A percentile compares a stretch with the other conserved stretches of the same genome.
Conservation (phyloP, 495 filamentous ascomycete genomes). For the Talaromyces borbonicus region DNA sequence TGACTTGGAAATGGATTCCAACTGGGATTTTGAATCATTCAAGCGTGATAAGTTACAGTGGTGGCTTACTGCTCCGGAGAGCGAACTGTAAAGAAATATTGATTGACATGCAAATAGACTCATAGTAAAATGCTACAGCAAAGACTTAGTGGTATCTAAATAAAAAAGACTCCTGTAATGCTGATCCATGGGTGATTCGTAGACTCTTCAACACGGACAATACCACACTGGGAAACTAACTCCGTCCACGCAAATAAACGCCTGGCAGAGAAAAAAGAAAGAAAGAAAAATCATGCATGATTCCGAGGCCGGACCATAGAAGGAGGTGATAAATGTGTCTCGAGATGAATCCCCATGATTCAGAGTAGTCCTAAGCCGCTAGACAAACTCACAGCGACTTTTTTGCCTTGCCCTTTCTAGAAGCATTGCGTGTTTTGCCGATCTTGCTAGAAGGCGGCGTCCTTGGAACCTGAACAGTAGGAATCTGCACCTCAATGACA, state of each 20-base stretch:
- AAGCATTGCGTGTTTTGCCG: background rate
- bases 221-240: too few species aligned
- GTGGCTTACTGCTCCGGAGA: conserved; percentile 35
- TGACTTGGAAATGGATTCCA: conserved; percentile 47
- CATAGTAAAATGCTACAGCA: conserved; percentile 3
- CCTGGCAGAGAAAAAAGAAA: background rate
- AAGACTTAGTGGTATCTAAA: conserved; percentile 17
- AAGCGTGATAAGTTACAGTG: conserved; percentile 54
- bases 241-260: background rate
- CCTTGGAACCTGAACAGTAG: conserved; percentile 7
- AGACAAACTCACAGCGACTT: background rate
- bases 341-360: background rate
- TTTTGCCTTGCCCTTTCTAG: conserved; percentile 1
- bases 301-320: too few species aligned
- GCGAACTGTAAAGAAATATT: conserved; percentile 31
- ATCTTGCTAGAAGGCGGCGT: conserved; percentile 12
- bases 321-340: background rate
- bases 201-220: too few species aligned
- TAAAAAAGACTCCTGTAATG: conserved; percentile 5
- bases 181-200: too few species aligned
- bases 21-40: conserved; percentile 81
- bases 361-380: background rate
- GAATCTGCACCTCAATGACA: conserved; percentile 13
- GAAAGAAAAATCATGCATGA: background rate
- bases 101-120: conserved; percentile 9